Evolutionary conservation across 768 basidiomycete genomes (phyloP).

Genomic region (Lanmaoa rubissima): DNA sequence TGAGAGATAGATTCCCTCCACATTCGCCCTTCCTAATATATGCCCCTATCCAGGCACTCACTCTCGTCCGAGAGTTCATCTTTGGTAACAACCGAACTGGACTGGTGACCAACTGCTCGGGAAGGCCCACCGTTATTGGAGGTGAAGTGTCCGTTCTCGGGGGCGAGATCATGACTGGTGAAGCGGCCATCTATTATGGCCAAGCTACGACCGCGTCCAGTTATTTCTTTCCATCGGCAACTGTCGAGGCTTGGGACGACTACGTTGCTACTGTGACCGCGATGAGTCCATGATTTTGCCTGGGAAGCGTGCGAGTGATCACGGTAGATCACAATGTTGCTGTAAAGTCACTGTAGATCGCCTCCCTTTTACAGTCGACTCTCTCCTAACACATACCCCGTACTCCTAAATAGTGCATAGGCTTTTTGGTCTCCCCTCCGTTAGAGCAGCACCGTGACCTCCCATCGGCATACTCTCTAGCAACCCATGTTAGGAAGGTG

Average conservation of each 20-base stretch:
- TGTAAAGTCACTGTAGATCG: not conserved
- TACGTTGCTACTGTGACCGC: slow-evolving; percentile 44
- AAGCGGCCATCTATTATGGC: slow-evolving; percentile 55
- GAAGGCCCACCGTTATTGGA: slow-evolving; percentile 36
- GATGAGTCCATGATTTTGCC: not conserved
- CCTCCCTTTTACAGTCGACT: not conserved
- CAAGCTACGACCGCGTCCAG: slow-evolving; percentile 46
- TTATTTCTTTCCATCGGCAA: slow-evolving; percentile 53
- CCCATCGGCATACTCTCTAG: too few relatives aligned
- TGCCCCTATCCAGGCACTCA: slow-evolving; percentile 46
- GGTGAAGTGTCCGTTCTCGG: slow-evolving; percentile 49
- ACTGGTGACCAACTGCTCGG: slow-evolving; percentile 39
- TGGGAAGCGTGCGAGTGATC: not conserved
- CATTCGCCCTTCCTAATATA: not conserved
- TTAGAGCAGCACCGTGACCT: too few relatives aligned
- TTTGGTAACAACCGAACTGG: slow-evolving; percentile 64
- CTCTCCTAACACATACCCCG: not conserved
- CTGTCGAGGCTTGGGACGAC: slow-evolving; percentile 55
- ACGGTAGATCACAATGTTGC: not conserved
- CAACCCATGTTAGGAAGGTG: too few relatives aligned
- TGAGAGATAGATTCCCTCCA: slow-evolving; percentile 33
- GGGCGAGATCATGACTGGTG: slow-evolving; percentile 52
- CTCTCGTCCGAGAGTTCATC: slow-evolving; percentile 63
- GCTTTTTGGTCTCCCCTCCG: too few relatives aligned
- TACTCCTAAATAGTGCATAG: too few relatives aligned